Evolutionary conservation across 2,329 filamentous ascomycete species (phyloP).

Genomic region (Orbilia blumenaviensis): DNA sequence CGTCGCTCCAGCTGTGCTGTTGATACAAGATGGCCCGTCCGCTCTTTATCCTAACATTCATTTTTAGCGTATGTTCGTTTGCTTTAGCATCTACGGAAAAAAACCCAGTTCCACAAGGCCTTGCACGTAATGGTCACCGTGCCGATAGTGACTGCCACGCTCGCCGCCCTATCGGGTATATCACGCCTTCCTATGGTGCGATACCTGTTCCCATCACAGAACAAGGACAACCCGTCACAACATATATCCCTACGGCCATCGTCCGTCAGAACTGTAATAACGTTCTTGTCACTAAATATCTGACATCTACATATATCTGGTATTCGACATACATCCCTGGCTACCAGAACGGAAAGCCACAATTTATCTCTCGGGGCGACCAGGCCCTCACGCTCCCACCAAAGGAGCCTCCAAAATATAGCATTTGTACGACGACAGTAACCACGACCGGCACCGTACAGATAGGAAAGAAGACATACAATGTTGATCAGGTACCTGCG

Average conservation of each 20-base stretch:
- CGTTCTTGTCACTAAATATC: conserved; percentile 2
- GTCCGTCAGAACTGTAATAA: neutral
- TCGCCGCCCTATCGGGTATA: conserved; percentile 8
- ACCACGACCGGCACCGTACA: neutral
- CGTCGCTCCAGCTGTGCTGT: conserved; percentile 34
- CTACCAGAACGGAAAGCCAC: neutral
- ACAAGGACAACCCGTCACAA: conserved; percentile 44
- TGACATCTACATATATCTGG: conserved; percentile 40
- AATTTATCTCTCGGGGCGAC: conserved; percentile 39
- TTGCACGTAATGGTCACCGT: neutral
- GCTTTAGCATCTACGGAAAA: neutral
- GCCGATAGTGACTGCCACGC: neutral
- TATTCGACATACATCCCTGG: conserved; percentile 39
- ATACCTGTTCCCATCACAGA: conserved; percentile 16
- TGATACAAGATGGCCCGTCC: conserved; percentile 26
- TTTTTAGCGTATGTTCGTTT: conserved; percentile 23
- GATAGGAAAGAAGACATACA: conserved; percentile 1
- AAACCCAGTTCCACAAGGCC: neutral
- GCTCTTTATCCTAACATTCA: conserved; percentile 20
- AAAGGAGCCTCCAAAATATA: conserved; percentile 15
- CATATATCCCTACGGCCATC: conserved; percentile 20
- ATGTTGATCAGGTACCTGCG: conserved; percentile 1
- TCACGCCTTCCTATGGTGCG: conserved; percentile 33
- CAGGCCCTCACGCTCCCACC: conserved; percentile 18
- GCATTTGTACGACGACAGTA: conserved; percentile 12